These are phyloP conservation scores for Lachnellula cervina DNA, from an alignment of 2,329 filamentous ascomycete species.

Conservation along the genomic window DNA sequence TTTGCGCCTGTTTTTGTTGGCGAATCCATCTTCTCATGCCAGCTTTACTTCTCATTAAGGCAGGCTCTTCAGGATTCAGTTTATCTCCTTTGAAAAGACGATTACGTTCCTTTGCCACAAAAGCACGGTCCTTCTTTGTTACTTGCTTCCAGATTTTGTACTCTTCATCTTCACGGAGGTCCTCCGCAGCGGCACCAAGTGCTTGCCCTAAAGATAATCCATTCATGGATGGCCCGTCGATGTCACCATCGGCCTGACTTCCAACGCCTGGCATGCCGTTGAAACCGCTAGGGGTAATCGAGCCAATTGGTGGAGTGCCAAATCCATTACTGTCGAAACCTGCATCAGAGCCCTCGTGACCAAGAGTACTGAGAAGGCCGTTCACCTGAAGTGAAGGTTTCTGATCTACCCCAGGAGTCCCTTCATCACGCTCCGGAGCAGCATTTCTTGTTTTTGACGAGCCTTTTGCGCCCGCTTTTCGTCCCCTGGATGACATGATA, in stretches of 20 bases:
- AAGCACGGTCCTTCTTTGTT: constrained; percentile 90
- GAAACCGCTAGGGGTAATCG: constrained; percentile 67
- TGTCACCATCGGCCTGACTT: constrained; percentile 76
- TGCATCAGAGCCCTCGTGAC: constrained; percentile 69
- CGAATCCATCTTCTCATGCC: constrained; percentile 87
- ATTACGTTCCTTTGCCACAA: constrained; percentile 79
- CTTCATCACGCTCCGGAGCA: constrained; percentile 67
- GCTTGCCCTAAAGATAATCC: constrained; percentile 59
- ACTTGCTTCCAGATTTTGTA: constrained; percentile 99
- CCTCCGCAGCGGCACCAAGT: constrained; percentile 63
- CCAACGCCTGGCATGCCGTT: constrained; percentile 63
- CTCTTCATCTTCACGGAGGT: constrained; percentile 84
- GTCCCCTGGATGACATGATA: constrained; percentile 94
- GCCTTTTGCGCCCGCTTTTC: constrained; percentile 75
- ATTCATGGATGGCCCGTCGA: constrained; percentile 70
- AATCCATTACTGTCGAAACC: constrained; percentile 78
- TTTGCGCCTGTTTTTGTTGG: constrained; percentile 66
- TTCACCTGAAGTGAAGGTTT: constrained; percentile 69
- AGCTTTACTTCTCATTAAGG: constrained; percentile 75
- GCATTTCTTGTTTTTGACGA: constrained; percentile 65
- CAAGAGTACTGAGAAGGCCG: constrained; percentile 52
- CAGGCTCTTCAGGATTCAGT: constrained; percentile 82
- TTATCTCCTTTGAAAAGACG: constrained; percentile 80
- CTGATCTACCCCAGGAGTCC: constrained; percentile 69
- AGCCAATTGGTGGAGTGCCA: constrained; percentile 71